Evolutionary conservation across 805 yeast species (phyloP).

Genomic region (Alloascoidea africana): DNA sequence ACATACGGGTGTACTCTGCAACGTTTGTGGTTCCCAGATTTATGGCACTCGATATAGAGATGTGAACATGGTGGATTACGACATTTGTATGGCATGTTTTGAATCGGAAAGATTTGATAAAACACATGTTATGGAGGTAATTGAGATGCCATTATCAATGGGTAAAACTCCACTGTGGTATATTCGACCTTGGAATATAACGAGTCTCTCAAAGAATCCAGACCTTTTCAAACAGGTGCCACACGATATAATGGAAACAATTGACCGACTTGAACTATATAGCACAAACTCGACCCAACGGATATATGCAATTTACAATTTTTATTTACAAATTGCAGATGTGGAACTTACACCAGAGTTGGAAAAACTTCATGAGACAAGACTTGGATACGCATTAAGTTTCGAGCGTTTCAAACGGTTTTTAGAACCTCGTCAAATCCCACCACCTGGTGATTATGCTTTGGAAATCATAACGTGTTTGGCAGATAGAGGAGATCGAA

Average conservation of each 20-base stretch:
- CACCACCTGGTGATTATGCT: not conserved
- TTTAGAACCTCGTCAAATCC: not conserved
- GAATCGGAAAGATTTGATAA: not conserved
- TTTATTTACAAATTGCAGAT: not conserved
- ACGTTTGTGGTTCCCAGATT: not conserved
- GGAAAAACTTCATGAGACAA: not conserved
- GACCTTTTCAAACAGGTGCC: not conserved
- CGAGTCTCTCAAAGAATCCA: not conserved
- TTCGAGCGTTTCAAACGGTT: not conserved
- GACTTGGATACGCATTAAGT: not conserved
- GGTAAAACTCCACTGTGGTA: conserved; percentile 1
- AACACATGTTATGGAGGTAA: not conserved
- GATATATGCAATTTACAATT: not conserved
- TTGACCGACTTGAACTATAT: not conserved
- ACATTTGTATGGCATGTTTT: not conserved
- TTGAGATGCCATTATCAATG: not conserved
- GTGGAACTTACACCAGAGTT: not conserved
- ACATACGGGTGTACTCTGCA: not conserved
- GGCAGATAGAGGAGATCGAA: not conserved
- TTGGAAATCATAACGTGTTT: not conserved
- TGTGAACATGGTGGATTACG: not conserved
- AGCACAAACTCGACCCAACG: not conserved
- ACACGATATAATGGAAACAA: not conserved
- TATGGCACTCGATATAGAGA: not conserved
- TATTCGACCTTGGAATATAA: not conserved